Evolutionary conservation across 805 yeast species (phyloP).

Genomic region (Starmerella geochares): DNA sequence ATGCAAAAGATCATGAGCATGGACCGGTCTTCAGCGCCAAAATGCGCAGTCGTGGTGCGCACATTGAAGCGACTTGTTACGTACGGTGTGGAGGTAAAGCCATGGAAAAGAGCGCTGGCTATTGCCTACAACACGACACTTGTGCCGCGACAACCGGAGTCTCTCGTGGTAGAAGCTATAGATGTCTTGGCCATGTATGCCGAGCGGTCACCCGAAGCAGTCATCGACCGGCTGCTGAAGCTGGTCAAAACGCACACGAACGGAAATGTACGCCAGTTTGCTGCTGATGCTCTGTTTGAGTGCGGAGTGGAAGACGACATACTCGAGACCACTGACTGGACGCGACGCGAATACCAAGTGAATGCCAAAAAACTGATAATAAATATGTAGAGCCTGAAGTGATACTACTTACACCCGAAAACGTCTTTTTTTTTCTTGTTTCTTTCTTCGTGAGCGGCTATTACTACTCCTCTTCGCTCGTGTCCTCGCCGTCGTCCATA

Average conservation of each 20-base stretch:
- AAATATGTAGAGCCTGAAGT: not conserved
- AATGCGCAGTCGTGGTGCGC: constrained; percentile 1
- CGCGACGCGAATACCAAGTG: not conserved
- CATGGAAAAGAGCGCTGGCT: constrained; percentile 34
- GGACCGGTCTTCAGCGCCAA: not conserved
- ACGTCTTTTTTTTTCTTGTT: too few relatives aligned
- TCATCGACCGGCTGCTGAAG: constrained; percentile 28
- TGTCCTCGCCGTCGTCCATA: constrained; percentile 20
- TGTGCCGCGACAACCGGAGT: constrained; percentile 37
- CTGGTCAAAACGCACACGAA: constrained; percentile 30
- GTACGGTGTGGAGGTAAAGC: not conserved
- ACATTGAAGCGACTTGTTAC: constrained; percentile 9
- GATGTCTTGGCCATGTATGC: constrained; percentile 14
- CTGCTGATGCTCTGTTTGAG: constrained; percentile 39
- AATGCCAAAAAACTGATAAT: not conserved
- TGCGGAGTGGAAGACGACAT: constrained; percentile 18
- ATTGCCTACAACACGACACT: constrained; percentile 49
- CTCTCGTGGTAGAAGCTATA: constrained; percentile 11
- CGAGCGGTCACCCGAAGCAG: constrained; percentile 8
- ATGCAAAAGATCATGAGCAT: constrained; percentile 7
- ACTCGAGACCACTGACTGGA: constrained; percentile 22
- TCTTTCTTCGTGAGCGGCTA: too few relatives aligned
- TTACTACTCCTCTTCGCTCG: constrained; percentile 25
- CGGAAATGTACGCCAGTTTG: constrained; percentile 32
- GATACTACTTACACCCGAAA: too few relatives aligned